Evolutionary conservation across 768 basidiomycete species (phyloP), one percentile per base, ranked within the genome.

Genomic region (Pleurotus ostreatus): DNA sequence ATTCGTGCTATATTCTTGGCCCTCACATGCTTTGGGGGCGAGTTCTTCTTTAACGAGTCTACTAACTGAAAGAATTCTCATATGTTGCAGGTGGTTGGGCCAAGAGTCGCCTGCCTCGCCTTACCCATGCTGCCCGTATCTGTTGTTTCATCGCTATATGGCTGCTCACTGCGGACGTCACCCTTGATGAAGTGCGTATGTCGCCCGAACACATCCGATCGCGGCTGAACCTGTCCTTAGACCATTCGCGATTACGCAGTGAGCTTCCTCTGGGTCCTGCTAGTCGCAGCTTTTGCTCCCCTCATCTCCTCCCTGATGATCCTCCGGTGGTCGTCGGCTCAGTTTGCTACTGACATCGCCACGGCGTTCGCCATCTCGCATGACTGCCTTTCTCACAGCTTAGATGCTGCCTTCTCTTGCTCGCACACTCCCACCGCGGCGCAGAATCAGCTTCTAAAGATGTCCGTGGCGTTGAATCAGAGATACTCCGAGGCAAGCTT

Each of bases 111-210:
- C 63, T 79, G 6, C 78, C 76, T 40, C 71, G 78, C 15, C 63
- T 81, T 16, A 73, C 72, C 25, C 58, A 76, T 9, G 70, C 78
- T 4, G 71, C 70, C 45, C 77, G 78, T 16, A 78, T 80, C 47
- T 71, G 74, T 8, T 76, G 75, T 57, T 79, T 80, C 56, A 64
- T 77, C n/a, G 73, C 76, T 1, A 70, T 78, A 22, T 80, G 76
- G 74, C 60, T 77, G 16, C 62, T 80, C 18, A 78, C 78, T 3
- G 64, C 60, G 8, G 62, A 77, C 48, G 61, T 69, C 30, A 75
- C 73, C 15, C 43, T 61, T 6, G 55, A 60, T 4, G 63, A 66
- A 15, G 76, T 78, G 61, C 49, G 71, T 63, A 25, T 34, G 30
- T 34, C 7, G 30, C 30, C 30, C 9, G 30, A 34, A 34, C 30